phyloP scores from a whole-genome alignment of 495 filamentous ascomycete species.

The Elaphomyces granulatus region DNA sequence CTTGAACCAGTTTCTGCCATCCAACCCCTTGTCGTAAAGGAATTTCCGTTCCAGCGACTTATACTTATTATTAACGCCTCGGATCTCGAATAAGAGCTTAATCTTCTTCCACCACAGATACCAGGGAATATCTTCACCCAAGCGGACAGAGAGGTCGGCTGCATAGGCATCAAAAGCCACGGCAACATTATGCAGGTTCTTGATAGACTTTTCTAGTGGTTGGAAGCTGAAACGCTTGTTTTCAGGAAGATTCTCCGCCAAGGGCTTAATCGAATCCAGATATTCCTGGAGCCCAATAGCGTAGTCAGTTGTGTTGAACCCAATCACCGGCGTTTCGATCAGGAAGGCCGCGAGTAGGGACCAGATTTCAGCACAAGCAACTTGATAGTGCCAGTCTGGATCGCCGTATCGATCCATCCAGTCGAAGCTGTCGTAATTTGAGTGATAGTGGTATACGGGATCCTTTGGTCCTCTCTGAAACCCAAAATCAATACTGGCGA shows the following conservation, averaged over 20 bases:
- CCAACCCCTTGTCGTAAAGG: slow-evolving; percentile 41
- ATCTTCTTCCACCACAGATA: slow-evolving; percentile 62
- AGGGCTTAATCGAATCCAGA: slow-evolving; percentile 38
- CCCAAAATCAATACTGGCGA: slow-evolving; percentile 48
- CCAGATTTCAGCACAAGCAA: slow-evolving; percentile 44
- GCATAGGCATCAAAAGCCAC: slow-evolving; percentile 39
- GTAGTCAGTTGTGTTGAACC: slow-evolving; percentile 36
- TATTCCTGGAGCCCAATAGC: slow-evolving; percentile 30
- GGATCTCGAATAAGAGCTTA: slow-evolving; percentile 40
- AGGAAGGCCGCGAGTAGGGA: slow-evolving; percentile 33
- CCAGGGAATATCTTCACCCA: slow-evolving; percentile 48
- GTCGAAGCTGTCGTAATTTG: slow-evolving; percentile 60
- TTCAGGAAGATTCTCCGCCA: slow-evolving; percentile 19
- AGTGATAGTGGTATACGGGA: slow-evolving; percentile 62
- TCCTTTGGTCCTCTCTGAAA: slow-evolving; percentile 31
- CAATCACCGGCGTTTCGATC: slow-evolving; percentile 32
- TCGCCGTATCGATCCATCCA: slow-evolving; percentile 66
- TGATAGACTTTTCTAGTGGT: slow-evolving; percentile 33
- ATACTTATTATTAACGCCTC: slow-evolving; percentile 43
- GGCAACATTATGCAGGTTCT: slow-evolving; percentile 31
- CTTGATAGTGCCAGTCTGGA: slow-evolving; percentile 45
- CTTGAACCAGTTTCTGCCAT: slow-evolving; percentile 49
- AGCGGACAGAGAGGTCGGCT: slow-evolving; percentile 35
- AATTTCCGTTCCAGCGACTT: slow-evolving; percentile 49
- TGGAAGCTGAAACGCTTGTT: slow-evolving; percentile 27